Conservation (phyloP, 139 green algal genomes). For the Chlamydomonas sp. region DNA sequence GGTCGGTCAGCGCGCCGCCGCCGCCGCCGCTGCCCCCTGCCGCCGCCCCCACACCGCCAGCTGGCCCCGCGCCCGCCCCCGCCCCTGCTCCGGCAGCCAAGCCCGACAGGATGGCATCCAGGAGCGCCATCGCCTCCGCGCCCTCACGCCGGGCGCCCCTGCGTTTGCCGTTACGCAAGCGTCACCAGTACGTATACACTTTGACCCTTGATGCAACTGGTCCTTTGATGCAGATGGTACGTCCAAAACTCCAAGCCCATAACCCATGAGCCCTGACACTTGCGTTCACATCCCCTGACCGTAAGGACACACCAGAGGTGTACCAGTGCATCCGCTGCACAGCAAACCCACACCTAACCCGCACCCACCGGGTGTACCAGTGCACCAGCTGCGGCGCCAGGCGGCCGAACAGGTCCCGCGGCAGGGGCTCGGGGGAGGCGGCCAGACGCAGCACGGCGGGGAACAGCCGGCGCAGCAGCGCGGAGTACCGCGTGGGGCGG, state of each 20-base stretch:
- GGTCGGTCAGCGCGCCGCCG: slow-evolving; percentile 5
- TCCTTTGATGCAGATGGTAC: too few relatives aligned
- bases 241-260: too few relatives aligned
- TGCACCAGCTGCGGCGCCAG: slow-evolving; percentile 39
- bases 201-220: too few relatives aligned
- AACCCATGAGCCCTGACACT: too few relatives aligned
- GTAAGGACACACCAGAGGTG: too few relatives aligned
- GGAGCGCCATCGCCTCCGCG: slow-evolving; percentile 37
- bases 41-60: not conserved
- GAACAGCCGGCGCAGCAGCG: slow-evolving; percentile 25
- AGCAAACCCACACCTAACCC: not conserved
- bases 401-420: slow-evolving; percentile 18
- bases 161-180: not conserved
- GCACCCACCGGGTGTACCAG: slow-evolving; percentile 31
- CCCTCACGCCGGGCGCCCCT: slow-evolving; percentile 32
- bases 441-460: slow-evolving; percentile 31
- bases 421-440: slow-evolving; percentile 5
- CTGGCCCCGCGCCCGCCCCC: not conserved
- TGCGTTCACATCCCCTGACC: too few relatives aligned
- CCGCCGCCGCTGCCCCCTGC: not conserved
- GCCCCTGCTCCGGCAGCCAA: not conserved
- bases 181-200: too few relatives aligned
- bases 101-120: slow-evolving; percentile 21
- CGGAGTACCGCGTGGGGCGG: slow-evolving; percentile 8
- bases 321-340: too few relatives aligned